Evolutionary conservation across 306 rosid genomes (phyloP).

Genomic region (Betula pendula): DNA sequence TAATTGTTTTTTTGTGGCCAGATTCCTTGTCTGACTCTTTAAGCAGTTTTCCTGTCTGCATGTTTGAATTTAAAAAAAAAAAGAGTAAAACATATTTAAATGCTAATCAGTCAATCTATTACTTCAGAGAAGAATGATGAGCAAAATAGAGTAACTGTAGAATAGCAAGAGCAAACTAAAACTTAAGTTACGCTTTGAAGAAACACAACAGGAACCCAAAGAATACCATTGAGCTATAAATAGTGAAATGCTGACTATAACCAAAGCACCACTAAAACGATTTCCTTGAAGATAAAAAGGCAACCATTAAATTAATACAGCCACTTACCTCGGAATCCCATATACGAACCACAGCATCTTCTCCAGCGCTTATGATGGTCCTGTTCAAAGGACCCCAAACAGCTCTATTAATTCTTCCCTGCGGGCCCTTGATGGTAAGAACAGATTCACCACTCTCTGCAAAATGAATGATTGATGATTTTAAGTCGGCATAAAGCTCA

Average conservation of each 20-base stretch:
- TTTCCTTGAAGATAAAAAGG: neutral
- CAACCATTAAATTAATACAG: neutral
- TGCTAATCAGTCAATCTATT: constrained; percentile 2
- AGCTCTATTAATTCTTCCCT: constrained; percentile 92
- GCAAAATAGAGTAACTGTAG: neutral
- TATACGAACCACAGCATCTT: constrained; percentile 76
- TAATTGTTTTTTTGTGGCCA: constrained; percentile 75
- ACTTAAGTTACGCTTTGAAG: neutral
- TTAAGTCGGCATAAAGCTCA: neutral
- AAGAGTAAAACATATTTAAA: neutral
- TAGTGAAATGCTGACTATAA: neutral
- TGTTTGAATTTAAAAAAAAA: constrained; percentile 6
- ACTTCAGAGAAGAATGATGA: neutral
- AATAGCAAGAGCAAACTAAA: neutral
- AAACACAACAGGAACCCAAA: neutral
- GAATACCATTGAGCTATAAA: neutral
- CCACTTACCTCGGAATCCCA: constrained; percentile 87
- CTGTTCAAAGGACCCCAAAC: constrained; percentile 87
- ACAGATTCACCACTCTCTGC: constrained; percentile 76
- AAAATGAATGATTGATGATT: constrained; percentile 4
- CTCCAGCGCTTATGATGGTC: constrained; percentile 87
- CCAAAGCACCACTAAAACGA: neutral
- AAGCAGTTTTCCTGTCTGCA: constrained; percentile 78
- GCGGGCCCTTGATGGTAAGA: constrained; percentile 73
- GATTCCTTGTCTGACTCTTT: constrained; percentile 72